These are phyloP conservation scores for Eutypa lata DNA, from an alignment of 2,329 filamentous ascomycete genomes.

Conservation along the genomic window DNA sequence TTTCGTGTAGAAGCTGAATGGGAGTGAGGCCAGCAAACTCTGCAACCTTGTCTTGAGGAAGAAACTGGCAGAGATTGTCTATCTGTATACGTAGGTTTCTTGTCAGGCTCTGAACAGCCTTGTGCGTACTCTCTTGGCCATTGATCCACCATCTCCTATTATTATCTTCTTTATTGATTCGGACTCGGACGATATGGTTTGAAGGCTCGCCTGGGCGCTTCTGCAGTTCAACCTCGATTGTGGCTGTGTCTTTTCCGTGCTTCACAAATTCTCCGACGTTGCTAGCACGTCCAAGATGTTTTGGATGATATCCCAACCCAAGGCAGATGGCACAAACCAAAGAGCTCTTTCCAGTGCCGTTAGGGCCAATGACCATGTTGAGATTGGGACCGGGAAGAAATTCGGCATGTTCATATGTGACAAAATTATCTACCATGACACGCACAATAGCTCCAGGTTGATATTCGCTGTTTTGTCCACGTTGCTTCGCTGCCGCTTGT, in stretches of 20 bases:
- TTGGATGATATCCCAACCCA: constrained; percentile 79
- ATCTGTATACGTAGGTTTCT: constrained; percentile 82
- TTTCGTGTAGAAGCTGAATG: constrained; percentile 78
- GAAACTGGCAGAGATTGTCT: constrained; percentile 95
- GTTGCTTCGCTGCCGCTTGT: neutral
- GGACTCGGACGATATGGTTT: constrained; percentile 73
- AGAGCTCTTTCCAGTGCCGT: constrained; percentile 96
- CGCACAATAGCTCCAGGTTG: constrained; percentile 84
- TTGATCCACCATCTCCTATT: constrained; percentile 77
- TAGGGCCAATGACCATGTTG: constrained; percentile 99
- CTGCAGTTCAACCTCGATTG: constrained; percentile 88
- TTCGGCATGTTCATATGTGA: constrained; percentile 90
- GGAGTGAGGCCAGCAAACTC: constrained; percentile 86
- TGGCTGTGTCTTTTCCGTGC: constrained; percentile 73
- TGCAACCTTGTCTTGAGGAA: constrained; percentile 92
- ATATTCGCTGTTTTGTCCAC: constrained; percentile 30
- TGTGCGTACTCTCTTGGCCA: constrained; percentile 58
- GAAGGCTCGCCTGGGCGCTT: constrained; percentile 52
- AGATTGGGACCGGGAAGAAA: constrained; percentile 88
- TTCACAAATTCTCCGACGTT: constrained; percentile 90
- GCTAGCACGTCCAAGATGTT: constrained; percentile 81
- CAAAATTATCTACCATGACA: constrained; percentile 83
- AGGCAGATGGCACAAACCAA: constrained; percentile 95
- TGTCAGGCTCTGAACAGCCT: constrained; percentile 65
- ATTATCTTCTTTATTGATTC: constrained; percentile 80